Evolutionary conservation across 2,329 filamentous ascomycete genomes (phyloP), one percentile per base, ranked within the genome.

Genomic region (Dactylellina drechsleri): DNA sequence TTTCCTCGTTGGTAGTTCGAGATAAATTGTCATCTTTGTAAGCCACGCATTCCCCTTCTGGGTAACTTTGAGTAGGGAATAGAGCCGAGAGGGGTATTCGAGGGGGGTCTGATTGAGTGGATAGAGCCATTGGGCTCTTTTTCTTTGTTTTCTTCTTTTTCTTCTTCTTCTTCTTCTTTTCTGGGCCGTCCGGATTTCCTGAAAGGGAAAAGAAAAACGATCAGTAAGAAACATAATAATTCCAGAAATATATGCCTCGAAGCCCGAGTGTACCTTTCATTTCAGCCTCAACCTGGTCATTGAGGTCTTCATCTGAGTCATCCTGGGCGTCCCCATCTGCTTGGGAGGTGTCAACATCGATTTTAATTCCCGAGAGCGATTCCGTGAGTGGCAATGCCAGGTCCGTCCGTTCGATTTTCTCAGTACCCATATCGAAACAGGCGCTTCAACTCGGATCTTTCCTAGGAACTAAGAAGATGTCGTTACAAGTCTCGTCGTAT

Each of bases 1-100:
- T 93, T 85, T 96, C 92, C 82, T 94, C 92, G 81, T 85, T 89
- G 12, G 92, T 96, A 2, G 91, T 95, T 68, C 92, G 88, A 82
- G 89, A 92, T 47, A 86, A 82, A 81, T 95, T 95, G 78, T 94
- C 91, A 80, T 92, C 85, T 76, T 85, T 83, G 82, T 96, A 96
- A 40, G 77, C 47, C 78, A 93, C 90, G 78, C 89, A 87, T 81
- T 92, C 90, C 77, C 92, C 92, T 79, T 88, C 87, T 57, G 92
- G 92, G 81, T 92, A 96, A 78, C 85, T 84, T 80, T 87, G 85
- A 81, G 87, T 87, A 61, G 90, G 88, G 84, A 92, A 95, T 50
- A 96, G 85, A 78, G 89, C 87, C 40, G 90, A 89, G 41, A 96
- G 83, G 49, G 88, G 86, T 23, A 95, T 89, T 52, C 91, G 88